Base-by-base conservation (phyloP, 345 rosid genomes). In the Bretschneidera sinensis region DNA sequence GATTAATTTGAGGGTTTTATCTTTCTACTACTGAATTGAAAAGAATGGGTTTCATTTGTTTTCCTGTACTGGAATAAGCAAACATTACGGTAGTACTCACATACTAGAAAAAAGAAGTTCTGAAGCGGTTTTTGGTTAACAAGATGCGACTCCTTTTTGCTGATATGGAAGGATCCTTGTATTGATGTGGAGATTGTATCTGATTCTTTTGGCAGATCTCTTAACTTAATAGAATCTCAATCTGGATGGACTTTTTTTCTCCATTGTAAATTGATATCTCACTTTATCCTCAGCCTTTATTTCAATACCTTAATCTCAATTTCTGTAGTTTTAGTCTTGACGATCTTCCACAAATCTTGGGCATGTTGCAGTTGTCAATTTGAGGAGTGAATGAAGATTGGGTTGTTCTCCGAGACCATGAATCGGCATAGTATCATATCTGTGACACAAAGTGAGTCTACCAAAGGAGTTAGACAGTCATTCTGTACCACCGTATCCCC, bases 401-500 rank as follows among this genome's bases (percentile, higher is more conserved):
- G 63, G 52, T 15, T 48, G 48, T 57, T 69, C 48, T 70, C 67
- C 17, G 58, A 21, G 50, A 65, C 47, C 59, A 81, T 76, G 83
- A 72, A 59, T 61, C 57, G 34, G 1, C 75, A 60, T 21, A 64
- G 60, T 35, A 48, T 71, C 43, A 15, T 76, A 49, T 66, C 83
- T 57, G 62, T 70, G 14, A 55, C 70, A 51, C 59, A 71, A 74
- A 74, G 57, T 17, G 72, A 73, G 55, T 64, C 73, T 74, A 59
- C 43, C 17, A 64, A 76, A 66, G 78, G 74, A 66, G 20, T 71
- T 48, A 63, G 59, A 17, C 76, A 71, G 57, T 56, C 71, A 48
- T 71, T 70, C 70, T 68, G 65, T 34, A 59, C 72, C 59, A 63
- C 72, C 54, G 10, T 65, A 9, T 63, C 77, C 48, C 72, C 79